Percentiles rank a stretch among this genome's conserved stretches.
Evolutionary conservation across 441 rosid species (phyloP).

Genomic region (Manihot esculenta): DNA sequence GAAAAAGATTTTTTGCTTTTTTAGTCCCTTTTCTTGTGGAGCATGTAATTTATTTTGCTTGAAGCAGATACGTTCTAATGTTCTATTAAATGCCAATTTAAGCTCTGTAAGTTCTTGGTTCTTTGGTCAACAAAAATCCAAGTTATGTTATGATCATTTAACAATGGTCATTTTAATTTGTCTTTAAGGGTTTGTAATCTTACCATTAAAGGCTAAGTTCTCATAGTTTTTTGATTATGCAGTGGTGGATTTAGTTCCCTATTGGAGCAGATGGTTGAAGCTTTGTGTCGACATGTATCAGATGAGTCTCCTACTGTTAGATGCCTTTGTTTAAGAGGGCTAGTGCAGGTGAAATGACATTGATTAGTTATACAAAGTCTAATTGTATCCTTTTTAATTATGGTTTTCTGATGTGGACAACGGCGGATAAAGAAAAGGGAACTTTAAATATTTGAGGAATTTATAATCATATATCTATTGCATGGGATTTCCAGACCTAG

Average conservation of each 20-base stretch:
- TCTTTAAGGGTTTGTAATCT: neutral
- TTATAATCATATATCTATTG: neutral
- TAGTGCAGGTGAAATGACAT: constrained; percentile 67
- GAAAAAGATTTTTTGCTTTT: neutral
- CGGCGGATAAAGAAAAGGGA: neutral
- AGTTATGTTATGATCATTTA: neutral
- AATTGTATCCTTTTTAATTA: neutral
- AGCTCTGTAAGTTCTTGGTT: neutral
- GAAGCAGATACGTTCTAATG: neutral
- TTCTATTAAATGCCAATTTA: neutral
- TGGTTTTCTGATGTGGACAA: constrained; percentile 13
- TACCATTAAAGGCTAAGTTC: constrained; percentile 14
- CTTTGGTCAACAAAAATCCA: neutral
- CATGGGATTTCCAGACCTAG: neutral
- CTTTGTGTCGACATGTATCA: constrained; percentile 89
- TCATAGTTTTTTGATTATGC: constrained; percentile 35
- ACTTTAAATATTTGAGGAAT: neutral
- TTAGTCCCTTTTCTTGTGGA: neutral
- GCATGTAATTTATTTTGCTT: neutral
- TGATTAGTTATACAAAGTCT: neutral
- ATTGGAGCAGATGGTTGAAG: constrained; percentile 96
- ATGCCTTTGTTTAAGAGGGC: constrained; percentile 94
- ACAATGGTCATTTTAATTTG: neutral
- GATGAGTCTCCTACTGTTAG: constrained; percentile 97
- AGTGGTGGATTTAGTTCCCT: constrained; percentile 77